Evolutionary conservation across 441 rosid genomes (phyloP).

Genomic region (Corymbia calophylla): DNA sequence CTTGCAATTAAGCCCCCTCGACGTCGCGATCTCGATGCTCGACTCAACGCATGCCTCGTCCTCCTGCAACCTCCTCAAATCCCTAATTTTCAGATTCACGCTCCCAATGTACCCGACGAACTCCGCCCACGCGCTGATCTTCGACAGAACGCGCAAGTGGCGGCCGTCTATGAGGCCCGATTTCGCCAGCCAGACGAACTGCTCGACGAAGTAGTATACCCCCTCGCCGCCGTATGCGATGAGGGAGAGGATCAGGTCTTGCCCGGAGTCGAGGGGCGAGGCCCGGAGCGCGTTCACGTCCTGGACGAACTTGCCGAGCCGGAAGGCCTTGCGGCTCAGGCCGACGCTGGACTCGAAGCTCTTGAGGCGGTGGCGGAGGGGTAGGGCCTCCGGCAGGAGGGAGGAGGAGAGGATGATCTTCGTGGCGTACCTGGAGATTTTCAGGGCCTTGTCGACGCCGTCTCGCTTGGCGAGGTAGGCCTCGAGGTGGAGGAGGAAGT

Average conservation of each 20-base stretch:
- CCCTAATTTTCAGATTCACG: constrained; percentile 58
- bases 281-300: constrained; percentile 61
- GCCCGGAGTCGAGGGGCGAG: constrained; percentile 35
- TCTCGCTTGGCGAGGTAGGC: constrained; percentile 77
- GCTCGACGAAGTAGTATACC: constrained; percentile 77
- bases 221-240: constrained; percentile 93
- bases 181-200: constrained; percentile 82
- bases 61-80: constrained; percentile 45
- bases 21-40: constrained; percentile 39
- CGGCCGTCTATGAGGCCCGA: constrained; percentile 65
- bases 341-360: constrained; percentile 92
- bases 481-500: constrained; percentile 70
- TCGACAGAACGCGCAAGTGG: constrained; percentile 41
- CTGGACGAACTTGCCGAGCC: constrained; percentile 87
- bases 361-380: constrained; percentile 40
- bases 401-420: constrained; percentile 72
- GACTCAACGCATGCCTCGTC: constrained; percentile 48
- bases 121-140: constrained; percentile 80
- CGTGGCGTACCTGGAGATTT: constrained; percentile 81
- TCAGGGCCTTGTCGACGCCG: constrained; percentile 89
- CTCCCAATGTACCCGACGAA: constrained; percentile 72
- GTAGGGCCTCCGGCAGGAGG: constrained; percentile 33
- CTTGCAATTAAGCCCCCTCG: constrained; percentile 33
- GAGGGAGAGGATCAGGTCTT: constrained; percentile 31
- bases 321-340: constrained; percentile 92